A percentile compares a stretch with the other conserved stretches of the same genome.
These are phyloP conservation scores for Citrus australasica DNA, from an alignment of 345 rosid genomes.

Conservation along the genomic window DNA sequence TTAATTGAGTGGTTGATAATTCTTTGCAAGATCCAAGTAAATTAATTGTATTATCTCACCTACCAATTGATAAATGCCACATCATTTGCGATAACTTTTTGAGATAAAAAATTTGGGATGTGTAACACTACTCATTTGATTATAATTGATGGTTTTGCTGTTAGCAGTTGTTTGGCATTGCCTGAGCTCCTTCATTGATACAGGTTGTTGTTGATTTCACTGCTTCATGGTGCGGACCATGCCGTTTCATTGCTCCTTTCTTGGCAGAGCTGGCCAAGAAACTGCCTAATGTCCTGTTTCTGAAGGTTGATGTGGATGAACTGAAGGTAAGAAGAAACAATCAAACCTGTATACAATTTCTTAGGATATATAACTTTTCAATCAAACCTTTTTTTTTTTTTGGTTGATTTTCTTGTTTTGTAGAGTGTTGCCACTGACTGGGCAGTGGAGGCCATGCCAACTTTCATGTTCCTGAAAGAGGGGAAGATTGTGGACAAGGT, in stretches of 20 bases:
- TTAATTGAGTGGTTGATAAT: too few relatives aligned
- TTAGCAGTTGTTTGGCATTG: not conserved
- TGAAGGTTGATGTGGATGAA: constrained; percentile 78
- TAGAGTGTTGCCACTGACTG: constrained; percentile 66
- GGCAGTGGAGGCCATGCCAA: constrained; percentile 82
- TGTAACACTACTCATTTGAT: too few relatives aligned
- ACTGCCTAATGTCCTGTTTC: constrained; percentile 46
- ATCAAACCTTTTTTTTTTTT: not conserved
- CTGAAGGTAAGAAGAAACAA: constrained; percentile 45
- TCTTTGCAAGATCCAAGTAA: too few relatives aligned
- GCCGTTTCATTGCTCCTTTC: constrained; percentile 69
- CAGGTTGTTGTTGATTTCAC: constrained; percentile 84
- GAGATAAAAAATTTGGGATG: too few relatives aligned
- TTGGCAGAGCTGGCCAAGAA: constrained; percentile 71
- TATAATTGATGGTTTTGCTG: not conserved
- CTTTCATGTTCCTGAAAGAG: constrained; percentile 64
- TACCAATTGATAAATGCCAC: too few relatives aligned
- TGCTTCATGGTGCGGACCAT: constrained; percentile 83
- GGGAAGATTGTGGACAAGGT: constrained; percentile 73
- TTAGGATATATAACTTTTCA: not conserved
- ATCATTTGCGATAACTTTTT: too few relatives aligned
- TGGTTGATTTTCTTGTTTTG: constrained; percentile 10
- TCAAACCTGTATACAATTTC: not conserved
- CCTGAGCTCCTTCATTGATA: not conserved
- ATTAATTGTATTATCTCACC: too few relatives aligned